Base-by-base conservation (phyloP, 495 filamentous ascomycete genomes). In the Penicillium alfredii region DNA sequence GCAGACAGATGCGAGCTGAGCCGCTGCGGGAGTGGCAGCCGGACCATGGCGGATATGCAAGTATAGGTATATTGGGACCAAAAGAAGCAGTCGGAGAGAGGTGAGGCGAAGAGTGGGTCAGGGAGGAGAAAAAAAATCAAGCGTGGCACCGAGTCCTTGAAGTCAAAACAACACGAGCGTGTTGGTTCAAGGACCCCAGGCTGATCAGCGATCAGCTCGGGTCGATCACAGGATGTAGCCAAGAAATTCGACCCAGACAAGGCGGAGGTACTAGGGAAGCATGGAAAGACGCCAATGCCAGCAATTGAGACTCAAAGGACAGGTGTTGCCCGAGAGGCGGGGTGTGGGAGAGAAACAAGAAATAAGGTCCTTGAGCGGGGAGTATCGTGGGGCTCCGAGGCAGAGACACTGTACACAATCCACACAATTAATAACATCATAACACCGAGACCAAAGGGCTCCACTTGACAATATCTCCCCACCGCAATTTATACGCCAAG, bases 11-110 rank as follows among this genome's bases (percentile, higher is more conserved):
- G 68, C 49, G 73, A 72, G 65, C 82, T 86, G 25, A 88, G 69
- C 29, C 83, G 80, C 58, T 72, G 77, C 43, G 82, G 82, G 23
- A 88, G 34, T 23, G 58, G 72, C 49, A 86, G 72, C 57, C 82
- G 83, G 49, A 86, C 81, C 82, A 86, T 88, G 61, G 43, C 64
- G 56, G 49, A 49, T 36, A 38, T 30, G 37, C 8, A 30, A 13
- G 15, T 26, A 33, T 13, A 18, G 25, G 38, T 32, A 30, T 15
- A 28, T 9, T 22, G 23, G 25, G 12, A 29, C 6, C 19, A 33
- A 11, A 8, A 33, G 30, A 27, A 33, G 37, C 31, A 24, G 30
- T 23, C 21, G n/a, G 20, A 33, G 24, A 41, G 13, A 22, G 9
- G 28, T 18, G 16, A 47, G 18, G 30, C 22, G 24, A 23, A 20